A percentile compares a stretch with the other conserved stretches of the same genome.
These are phyloP conservation scores for Salvia hispanica DNA, from an alignment of 257 asterid species.

Conservation along the genomic window DNA sequence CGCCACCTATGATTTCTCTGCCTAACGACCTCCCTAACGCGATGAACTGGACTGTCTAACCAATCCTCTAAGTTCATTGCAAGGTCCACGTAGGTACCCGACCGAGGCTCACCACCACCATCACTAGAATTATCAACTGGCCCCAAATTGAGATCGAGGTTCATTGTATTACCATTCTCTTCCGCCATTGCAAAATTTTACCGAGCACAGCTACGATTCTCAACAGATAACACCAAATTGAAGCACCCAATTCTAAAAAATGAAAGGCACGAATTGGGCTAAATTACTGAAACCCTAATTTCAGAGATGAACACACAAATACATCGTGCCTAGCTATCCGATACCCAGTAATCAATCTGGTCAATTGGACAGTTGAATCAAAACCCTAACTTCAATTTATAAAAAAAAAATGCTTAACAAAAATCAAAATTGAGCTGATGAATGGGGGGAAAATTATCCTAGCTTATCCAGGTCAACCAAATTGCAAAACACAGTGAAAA, in stretches of 20 bases:
- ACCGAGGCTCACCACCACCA: conserved; percentile 38
- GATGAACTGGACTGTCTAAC: conserved; percentile 48
- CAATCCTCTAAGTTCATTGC: conserved; percentile 83
- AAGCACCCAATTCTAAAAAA: conserved; percentile 3
- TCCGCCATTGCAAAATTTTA: conserved; percentile 52
- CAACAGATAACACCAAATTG: conserved; percentile 26
- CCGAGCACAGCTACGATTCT: not conserved
- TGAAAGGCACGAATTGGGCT: not conserved
- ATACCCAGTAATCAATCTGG: conserved; percentile 10
- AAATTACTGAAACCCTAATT: conserved; percentile 29
- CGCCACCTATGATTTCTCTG: conserved; percentile 70
- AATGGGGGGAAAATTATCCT: too few relatives aligned
- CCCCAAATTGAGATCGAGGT: conserved; percentile 95
- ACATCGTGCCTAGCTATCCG: conserved; percentile 1
- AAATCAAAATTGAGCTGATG: conserved; percentile 32
- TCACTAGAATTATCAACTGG: conserved; percentile 66
- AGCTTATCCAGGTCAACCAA: conserved; percentile 39
- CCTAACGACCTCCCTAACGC: conserved; percentile 54
- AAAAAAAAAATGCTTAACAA: conserved; percentile 20
- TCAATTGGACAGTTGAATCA: not conserved
- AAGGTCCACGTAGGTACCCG: conserved; percentile 45
- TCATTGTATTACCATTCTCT: conserved; percentile 60
- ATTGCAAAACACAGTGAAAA: conserved; percentile 35
- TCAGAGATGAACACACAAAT: conserved; percentile 1
- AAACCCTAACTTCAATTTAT: conserved; percentile 27